Evolutionary conservation across 2,329 filamentous ascomycete genomes (phyloP).

Genomic region (Metarhizium album): DNA sequence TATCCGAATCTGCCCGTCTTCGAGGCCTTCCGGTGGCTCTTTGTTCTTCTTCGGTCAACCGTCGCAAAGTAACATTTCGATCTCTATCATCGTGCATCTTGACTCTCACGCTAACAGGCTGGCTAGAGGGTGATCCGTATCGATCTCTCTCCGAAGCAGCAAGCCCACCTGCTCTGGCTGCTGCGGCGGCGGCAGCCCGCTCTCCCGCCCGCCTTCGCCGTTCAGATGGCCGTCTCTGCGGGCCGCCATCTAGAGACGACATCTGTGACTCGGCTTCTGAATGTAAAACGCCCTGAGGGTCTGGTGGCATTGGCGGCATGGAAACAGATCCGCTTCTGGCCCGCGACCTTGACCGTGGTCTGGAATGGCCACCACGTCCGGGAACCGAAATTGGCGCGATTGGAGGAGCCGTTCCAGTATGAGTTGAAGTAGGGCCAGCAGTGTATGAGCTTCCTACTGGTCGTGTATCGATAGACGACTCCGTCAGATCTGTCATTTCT

Average conservation of each 20-base stretch:
- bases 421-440: conserved; percentile 9
- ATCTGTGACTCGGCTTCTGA: conserved; percentile 21
- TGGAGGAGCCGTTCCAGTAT: conserved; percentile 14
- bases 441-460: conserved; percentile 17
- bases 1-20: conserved; percentile 38
- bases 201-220: conserved; percentile 35
- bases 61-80: conserved; percentile 49
- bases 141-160: conserved; percentile 30
- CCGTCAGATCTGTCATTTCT: conserved; percentile 23
- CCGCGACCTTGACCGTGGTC: conserved; percentile 28
- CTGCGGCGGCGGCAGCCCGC: conserved; percentile 35
- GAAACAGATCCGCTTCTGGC: conserved; percentile 27
- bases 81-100: conserved; percentile 50
- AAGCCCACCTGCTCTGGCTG: conserved; percentile 34
- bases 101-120: conserved; percentile 46
- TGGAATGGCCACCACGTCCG: conserved; percentile 15
- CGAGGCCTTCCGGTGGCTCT: conserved; percentile 29
- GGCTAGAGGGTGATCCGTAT: conserved; percentile 31
- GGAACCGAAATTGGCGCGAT: conserved; percentile 6
- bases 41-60: conserved; percentile 50
- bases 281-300: conserved; percentile 34
- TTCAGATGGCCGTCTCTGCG: conserved; percentile 33
- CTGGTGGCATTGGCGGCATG: conserved; percentile 46
- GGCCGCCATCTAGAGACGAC: conserved; percentile 22
- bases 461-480: conserved; percentile 23